Base-by-base conservation (phyloP, 1,284 basidiomycete genomes). In the Gymnopus androsaceus region DNA sequence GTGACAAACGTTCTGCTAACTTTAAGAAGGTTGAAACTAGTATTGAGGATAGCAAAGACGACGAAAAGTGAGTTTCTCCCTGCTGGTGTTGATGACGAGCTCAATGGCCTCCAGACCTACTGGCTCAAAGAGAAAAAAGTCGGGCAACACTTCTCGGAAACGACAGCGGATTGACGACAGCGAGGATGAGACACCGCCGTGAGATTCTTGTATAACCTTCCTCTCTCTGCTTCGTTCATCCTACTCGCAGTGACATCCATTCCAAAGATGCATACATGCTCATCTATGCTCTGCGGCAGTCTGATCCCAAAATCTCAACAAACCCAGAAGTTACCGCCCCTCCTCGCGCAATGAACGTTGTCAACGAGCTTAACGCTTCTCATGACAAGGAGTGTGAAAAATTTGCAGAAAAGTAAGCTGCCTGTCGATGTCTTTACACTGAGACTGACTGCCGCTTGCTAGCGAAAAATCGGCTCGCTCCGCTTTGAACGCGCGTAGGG, bases 251-350 rank as follows among this genome's bases (percentile, higher is more conserved):
- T 61, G 50, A 64, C 23, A 75, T 85, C 57, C 76, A 80, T 1
- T 94, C 92, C 1, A 88, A 83, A 68, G 92, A 95, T 63, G 92
- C 92, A 23, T 96, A 97, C 72, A 95, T 96, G 93, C 80, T 96
- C 36, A 87, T 97, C 50, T 97, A 96, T 71, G 81, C 83, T 38
- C 44, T 44, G 23, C 27, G 31, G 23, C 38, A 36, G 33, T 25
- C 40, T 17, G 19, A 41, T 50, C 28, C 40, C 12, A 30, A 17
- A 21, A 15, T 8, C 14, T 40, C 23, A 2, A 4, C 25, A 6
- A 12, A 19, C 14, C 4, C 15, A 34, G 21, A 33, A 25, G 21
- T 37, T 28, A 42, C 15, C 17, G 84, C 87, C 21, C 86, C 90
- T 3, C 59, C 67, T 23, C 71, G 74, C 33, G 85, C 88, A 2